Base-by-base conservation (phyloP, 129 eudicot species). In the Lonicera japonica region DNA sequence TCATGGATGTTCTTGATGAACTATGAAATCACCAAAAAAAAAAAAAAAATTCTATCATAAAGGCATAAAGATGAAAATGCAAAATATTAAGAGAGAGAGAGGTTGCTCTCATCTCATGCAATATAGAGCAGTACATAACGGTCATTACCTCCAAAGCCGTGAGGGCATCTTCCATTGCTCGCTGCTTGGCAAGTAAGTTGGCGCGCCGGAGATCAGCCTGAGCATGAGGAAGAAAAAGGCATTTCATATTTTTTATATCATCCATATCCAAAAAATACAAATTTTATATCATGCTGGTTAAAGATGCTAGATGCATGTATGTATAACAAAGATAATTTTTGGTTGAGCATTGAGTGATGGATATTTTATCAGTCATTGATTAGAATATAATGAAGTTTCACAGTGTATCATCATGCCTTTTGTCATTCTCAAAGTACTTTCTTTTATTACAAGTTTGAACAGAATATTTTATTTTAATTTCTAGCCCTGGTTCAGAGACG, bases 121-220 rank as follows among this genome's bases (percentile, higher is more conserved):
- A n/a, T n/a, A n/a, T n/a, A n/a, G n/a, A n/a, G n/a, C n/a, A n/a
- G n/a, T n/a, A n/a, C n/a, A n/a, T n/a, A n/a, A n/a, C n/a, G n/a
- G n/a, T n/a, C n/a, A n/a, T n/a, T 76, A 87, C 98, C 91, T 92
- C 96, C 70, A 92, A 74, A 70, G 98, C 98, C 95, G 80, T 87
- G 7, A 84, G 67, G 40, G 96, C 76, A 74, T 92, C 98, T 50
- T 92, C 98, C 85, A 77, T 87, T 2, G 98, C 98, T 56, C 98
- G 95, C 82, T 78, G 87, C 75, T 87, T 92, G 75, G 98, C 96
- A 65, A 72, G 82, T 63, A 73, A 71, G 80, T 92, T 95, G 60
- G 96, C 98, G 65, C 91, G 86, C 21, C 95, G 66, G 60, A 92
- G 80, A 83, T 92, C 98, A 76, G 98, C 98, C 98, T 92, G 78